Evolutionary conservation across 768 basidiomycete species (phyloP).

Genomic region (Agaricus bisporus): DNA sequence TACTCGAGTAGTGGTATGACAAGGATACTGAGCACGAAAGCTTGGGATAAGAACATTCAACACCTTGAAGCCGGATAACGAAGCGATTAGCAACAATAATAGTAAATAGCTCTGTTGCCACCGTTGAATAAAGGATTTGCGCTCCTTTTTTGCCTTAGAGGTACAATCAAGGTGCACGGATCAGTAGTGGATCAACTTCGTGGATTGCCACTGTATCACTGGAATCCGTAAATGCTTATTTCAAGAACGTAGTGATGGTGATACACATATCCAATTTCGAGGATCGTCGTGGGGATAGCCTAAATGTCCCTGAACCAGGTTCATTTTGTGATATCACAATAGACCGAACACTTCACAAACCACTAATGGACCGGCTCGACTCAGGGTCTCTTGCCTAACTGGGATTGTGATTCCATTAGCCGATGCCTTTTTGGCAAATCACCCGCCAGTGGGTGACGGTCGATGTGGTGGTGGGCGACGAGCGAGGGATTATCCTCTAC

Average conservation of each 20-base stretch:
- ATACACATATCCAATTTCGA: too few relatives aligned
- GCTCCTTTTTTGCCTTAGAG: too few relatives aligned
- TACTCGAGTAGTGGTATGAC: too few relatives aligned
- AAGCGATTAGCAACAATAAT: too few relatives aligned
- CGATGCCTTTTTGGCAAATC: not conserved
- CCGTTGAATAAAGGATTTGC: too few relatives aligned
- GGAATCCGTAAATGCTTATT: too few relatives aligned
- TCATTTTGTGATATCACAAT: slow-evolving; percentile 6
- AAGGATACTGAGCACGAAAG: too few relatives aligned
- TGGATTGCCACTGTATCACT: not conserved
- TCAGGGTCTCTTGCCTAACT: not conserved
- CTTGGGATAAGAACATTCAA: too few relatives aligned
- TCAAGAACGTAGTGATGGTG: too few relatives aligned
- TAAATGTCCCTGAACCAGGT: not conserved
- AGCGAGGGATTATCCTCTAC: not conserved
- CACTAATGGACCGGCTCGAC: not conserved
- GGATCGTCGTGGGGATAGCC: not conserved
- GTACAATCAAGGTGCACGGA: too few relatives aligned
- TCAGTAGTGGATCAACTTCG: not conserved
- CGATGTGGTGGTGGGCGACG: slow-evolving; percentile 2
- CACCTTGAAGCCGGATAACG: too few relatives aligned
- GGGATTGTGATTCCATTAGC: slow-evolving; percentile 5
- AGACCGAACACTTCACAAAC: not conserved
- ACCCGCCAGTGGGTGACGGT: slow-evolving; percentile 8
- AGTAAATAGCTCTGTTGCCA: too few relatives aligned